Conservation (phyloP, 1,284 basidiomycete species). For the Papiliotrema laurentii region DNA sequence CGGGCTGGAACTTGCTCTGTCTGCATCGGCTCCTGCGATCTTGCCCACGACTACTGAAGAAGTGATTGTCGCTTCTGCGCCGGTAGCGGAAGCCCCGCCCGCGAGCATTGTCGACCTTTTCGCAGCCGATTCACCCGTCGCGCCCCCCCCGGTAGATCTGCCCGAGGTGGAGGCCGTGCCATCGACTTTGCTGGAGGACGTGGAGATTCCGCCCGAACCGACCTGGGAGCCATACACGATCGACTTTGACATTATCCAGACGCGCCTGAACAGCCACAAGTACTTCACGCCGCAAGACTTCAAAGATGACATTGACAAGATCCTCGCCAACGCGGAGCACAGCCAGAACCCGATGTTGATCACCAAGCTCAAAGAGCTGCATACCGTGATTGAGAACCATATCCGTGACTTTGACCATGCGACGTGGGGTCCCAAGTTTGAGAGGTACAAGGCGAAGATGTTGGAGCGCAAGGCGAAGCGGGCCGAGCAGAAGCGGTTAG, state of each 20-base stretch:
- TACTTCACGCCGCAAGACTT: constrained; percentile 87
- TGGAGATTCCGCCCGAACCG: not conserved
- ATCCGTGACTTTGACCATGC: constrained; percentile 81
- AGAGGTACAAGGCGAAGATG: constrained; percentile 79
- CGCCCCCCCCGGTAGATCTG: not conserved
- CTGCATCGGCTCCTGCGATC: not conserved
- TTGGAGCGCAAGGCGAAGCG: constrained; percentile 57
- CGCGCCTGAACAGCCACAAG: constrained; percentile 75
- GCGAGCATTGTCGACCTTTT: constrained; percentile 2
- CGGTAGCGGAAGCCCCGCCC: not conserved
- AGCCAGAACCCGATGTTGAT: constrained; percentile 70
- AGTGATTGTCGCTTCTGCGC: not conserved
- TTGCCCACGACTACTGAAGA: not conserved
- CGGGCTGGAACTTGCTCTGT: not conserved
- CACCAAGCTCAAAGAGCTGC: constrained; percentile 83
- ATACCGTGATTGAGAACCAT: constrained; percentile 78
- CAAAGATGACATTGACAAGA: constrained; percentile 79
- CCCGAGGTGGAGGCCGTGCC: constrained; percentile 2
- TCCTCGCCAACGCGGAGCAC: constrained; percentile 77
- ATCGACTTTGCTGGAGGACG: constrained; percentile 4
- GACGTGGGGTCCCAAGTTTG: constrained; percentile 75
- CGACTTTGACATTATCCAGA: constrained; percentile 87
- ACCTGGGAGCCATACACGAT: constrained; percentile 59
- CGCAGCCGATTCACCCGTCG: not conserved
- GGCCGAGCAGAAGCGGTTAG: constrained; percentile 66